Percentiles rank a stretch among this genome's conserved stretches.
Conservation (phyloP, 768 basidiomycete species). For the Boletus rubroflammeus region DNA sequence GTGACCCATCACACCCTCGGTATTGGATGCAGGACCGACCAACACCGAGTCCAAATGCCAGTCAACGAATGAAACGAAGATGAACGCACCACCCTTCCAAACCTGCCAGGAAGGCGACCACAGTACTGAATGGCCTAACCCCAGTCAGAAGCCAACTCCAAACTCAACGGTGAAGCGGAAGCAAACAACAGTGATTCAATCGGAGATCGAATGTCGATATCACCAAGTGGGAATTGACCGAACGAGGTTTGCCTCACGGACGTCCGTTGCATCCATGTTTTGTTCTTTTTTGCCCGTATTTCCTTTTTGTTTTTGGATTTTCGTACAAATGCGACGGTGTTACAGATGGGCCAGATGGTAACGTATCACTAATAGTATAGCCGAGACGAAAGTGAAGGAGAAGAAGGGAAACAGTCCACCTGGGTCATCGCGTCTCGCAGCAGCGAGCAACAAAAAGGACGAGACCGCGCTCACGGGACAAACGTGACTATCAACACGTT, state of each 20-base stretch:
- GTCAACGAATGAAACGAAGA: neutral
- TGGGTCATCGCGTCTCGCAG: neutral
- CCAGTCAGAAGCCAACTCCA: neutral
- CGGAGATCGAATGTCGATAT: neutral
- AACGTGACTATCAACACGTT: constrained; percentile 72
- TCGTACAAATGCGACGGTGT: neutral
- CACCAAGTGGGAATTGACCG: neutral
- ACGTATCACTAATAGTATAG: constrained; percentile 6
- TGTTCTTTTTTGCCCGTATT: neutral
- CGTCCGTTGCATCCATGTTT: neutral
- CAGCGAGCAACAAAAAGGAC: neutral
- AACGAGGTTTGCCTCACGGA: neutral
- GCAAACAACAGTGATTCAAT: neutral
- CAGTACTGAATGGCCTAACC: neutral
- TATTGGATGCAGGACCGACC: neutral
- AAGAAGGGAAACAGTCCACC: neutral
- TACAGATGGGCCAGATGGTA: constrained; percentile 14
- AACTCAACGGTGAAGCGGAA: neutral
- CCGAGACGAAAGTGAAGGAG: neutral
- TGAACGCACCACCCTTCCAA: neutral
- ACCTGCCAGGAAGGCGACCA: neutral
- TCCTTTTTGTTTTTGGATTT: constrained; percentile 10
- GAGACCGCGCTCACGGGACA: constrained; percentile 46
- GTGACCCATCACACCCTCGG: neutral
- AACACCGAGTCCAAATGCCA: neutral